Percentiles rank a stretch among this genome's conserved stretches.
Evolutionary conservation across 495 filamentous ascomycete genomes (phyloP).

Genomic region (Aspergillus sparsus): DNA sequence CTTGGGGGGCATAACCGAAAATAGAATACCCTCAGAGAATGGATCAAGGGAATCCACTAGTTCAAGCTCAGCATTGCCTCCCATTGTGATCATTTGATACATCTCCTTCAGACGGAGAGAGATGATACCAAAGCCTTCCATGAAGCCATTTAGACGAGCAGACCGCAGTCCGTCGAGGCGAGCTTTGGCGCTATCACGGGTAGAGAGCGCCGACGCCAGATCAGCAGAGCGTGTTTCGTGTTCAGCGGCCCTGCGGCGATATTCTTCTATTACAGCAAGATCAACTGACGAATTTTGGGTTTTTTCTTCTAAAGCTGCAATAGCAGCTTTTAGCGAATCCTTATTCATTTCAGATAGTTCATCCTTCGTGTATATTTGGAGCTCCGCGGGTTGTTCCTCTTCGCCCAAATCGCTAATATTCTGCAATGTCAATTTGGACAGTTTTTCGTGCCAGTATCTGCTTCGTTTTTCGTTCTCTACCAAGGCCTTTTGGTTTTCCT

Average conservation of each 20-base stretch:
- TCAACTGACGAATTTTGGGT: conserved; percentile 87
- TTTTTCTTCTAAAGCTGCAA: conserved; percentile 89
- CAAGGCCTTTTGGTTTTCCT: conserved; percentile 90
- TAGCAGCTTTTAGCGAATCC: conserved; percentile 78
- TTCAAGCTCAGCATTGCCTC: conserved; percentile 95
- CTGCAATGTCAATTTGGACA: conserved; percentile 73
- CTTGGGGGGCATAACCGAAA: conserved; percentile 98
- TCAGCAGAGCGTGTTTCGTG: conserved; percentile 79
- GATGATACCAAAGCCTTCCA: conserved; percentile 94
- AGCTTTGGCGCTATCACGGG: conserved; percentile 83
- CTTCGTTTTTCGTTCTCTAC: conserved; percentile 82
- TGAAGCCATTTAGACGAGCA: conserved; percentile 90
- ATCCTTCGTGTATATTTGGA: conserved; percentile 83
- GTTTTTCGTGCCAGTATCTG: conserved; percentile 84
- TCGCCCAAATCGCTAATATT: conserved; percentile 72
- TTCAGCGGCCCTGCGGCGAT: conserved; percentile 86
- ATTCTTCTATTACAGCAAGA: conserved; percentile 87
- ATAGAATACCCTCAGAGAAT: conserved; percentile 94
- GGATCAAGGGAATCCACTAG: conserved; percentile 94
- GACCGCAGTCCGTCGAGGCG: conserved; percentile 88
- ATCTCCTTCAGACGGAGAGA: conserved; percentile 97
- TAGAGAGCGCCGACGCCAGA: conserved; percentile 68
- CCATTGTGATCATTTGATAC: conserved; percentile 99
- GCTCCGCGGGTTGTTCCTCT: conserved; percentile 54
- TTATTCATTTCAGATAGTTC: conserved; percentile 94